Evolutionary conservation across 495 filamentous ascomycete genomes (phyloP).

Genomic region (Neurospora pannonica): DNA sequence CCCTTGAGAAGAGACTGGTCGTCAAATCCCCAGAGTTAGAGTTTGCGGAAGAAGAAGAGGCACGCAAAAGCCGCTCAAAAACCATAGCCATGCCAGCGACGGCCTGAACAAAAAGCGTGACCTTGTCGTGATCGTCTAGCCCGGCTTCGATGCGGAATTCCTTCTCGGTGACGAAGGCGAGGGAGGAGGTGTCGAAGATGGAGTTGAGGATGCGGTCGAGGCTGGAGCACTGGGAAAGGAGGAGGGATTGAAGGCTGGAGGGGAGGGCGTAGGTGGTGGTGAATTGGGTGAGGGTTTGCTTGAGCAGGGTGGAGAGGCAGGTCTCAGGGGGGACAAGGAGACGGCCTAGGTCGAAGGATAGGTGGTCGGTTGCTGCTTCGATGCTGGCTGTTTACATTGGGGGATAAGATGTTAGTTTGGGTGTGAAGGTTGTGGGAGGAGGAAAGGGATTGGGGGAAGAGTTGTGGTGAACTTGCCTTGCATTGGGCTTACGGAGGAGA

Average conservation of each 20-base stretch:
- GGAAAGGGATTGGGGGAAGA: background rate
- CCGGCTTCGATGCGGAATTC: constrained; percentile 10
- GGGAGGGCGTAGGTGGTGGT: constrained; percentile 13
- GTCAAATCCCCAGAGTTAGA: background rate
- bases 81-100: constrained; percentile 20
- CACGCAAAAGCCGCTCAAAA: constrained; percentile 10
- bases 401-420: background rate
- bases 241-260: constrained; percentile 13
- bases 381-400: constrained; percentile 11
- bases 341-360: constrained; percentile 9
- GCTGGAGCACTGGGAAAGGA: constrained; percentile 11
- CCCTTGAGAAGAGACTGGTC: constrained; percentile 5
- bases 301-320: constrained; percentile 15
- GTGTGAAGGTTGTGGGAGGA: background rate
- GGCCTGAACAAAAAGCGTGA: constrained; percentile 18
- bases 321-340: constrained; percentile 15
- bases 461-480: background rate
- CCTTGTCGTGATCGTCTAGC: constrained; percentile 18
- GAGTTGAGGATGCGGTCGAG: constrained; percentile 13
- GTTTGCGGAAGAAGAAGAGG: background rate
- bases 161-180: constrained; percentile 16
- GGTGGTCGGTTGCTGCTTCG: constrained; percentile 8
- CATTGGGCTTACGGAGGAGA: background rate
- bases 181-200: constrained; percentile 19
- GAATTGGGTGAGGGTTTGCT: constrained; percentile 9